Evolutionary conservation across 2,329 filamentous ascomycete genomes (phyloP).

Genomic region (Fusarium coffeatum): DNA sequence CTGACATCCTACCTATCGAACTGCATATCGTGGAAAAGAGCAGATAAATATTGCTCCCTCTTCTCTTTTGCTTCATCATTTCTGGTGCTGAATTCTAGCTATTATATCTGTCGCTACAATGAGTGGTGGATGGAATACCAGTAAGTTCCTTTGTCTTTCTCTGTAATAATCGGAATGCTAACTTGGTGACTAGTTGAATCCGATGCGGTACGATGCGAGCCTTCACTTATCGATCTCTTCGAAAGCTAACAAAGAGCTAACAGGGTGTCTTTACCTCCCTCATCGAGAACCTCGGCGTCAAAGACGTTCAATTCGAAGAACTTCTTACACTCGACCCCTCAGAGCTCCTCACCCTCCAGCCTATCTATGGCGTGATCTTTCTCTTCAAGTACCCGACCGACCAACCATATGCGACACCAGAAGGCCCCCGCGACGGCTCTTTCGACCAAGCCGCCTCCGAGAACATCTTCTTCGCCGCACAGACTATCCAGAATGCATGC

Average conservation of each 20-base stretch:
- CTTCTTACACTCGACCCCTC: slow-evolving; percentile 88
- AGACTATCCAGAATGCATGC: slow-evolving; percentile 99
- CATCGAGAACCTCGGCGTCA: slow-evolving; percentile 89
- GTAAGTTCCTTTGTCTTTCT: slow-evolving; percentile 55
- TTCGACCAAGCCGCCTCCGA: slow-evolving; percentile 82
- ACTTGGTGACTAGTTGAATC: slow-evolving; percentile 74
- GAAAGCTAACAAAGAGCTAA: slow-evolving; percentile 6
- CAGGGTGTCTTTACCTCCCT: slow-evolving; percentile 97
- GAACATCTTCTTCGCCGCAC: slow-evolving; percentile 90
- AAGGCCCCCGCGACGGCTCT: slow-evolving; percentile 80
- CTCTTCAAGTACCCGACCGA: slow-evolving; percentile 95
- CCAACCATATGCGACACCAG: slow-evolving; percentile 67
- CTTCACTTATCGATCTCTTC: neutral
- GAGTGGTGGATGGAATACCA: slow-evolving; percentile 96
- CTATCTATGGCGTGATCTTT: slow-evolving; percentile 96
- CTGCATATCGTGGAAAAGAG: neutral
- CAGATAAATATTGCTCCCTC: neutral
- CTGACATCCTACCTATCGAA: neutral
- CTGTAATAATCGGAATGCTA: slow-evolving; percentile 6
- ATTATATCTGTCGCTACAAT: slow-evolving; percentile 53
- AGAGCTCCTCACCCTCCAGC: slow-evolving; percentile 75
- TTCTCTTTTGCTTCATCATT: neutral
- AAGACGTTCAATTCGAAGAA: slow-evolving; percentile 96
- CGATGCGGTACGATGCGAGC: slow-evolving; percentile 83
- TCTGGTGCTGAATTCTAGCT: neutral